Conservation (phyloP, 805 yeast genomes). For the Komagataella pseudopastoris region DNA sequence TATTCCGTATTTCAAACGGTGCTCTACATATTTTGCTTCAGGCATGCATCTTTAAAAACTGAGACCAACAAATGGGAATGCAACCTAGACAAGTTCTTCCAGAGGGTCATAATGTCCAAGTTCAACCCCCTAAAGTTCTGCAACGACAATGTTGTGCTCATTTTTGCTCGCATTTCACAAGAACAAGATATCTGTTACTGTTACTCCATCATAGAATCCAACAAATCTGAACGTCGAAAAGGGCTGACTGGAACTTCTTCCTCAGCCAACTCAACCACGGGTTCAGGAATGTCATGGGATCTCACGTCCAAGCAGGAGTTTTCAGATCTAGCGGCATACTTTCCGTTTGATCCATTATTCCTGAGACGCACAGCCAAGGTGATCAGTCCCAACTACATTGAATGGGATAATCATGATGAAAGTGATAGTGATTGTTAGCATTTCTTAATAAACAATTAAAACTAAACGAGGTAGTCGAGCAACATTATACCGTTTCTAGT, state of each 20-base stretch:
- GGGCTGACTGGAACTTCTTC: conserved; percentile 20
- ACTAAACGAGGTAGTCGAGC: background rate
- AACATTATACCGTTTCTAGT: background rate
- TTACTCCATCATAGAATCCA: conserved; percentile 83
- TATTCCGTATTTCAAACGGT: conserved; percentile 87
- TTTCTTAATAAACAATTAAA: background rate
- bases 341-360: conserved; percentile 89
- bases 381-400: conserved; percentile 49
- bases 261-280: background rate
- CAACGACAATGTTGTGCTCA: conserved; percentile 83
- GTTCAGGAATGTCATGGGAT: background rate
- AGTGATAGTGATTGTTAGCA: conserved; percentile 9
- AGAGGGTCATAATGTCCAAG: conserved; percentile 68
- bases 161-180: conserved; percentile 88
- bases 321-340: conserved; percentile 83
- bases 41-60: conserved; percentile 47
- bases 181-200: conserved; percentile 85
- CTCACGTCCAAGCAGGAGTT: conserved; percentile 63
- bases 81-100: conserved; percentile 75
- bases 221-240: conserved; percentile 55
- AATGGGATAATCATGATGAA: conserved; percentile 73
- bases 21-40: conserved; percentile 82
- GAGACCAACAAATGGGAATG: conserved; percentile 51
- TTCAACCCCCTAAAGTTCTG: conserved; percentile 91
- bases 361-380: conserved; percentile 45